A percentile compares a stretch with the other conserved stretches of the same genome.
These are phyloP conservation scores for Dryas alaskensis DNA, from an alignment of 306 rosid species.

Conservation along the genomic window DNA sequence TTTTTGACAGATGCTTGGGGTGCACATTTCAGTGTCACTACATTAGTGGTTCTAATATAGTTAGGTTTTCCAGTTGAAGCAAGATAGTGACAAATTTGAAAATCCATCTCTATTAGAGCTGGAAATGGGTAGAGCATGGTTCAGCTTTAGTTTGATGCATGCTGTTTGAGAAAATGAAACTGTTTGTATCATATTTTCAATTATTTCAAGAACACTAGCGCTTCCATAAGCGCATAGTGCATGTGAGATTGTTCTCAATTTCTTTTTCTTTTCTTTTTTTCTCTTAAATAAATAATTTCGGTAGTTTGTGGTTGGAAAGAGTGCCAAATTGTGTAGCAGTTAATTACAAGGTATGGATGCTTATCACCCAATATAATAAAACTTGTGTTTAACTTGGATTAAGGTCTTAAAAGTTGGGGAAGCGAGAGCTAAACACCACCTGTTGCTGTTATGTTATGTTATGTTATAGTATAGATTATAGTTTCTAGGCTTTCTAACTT, in stretches of 20 bases:
- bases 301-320: constrained; percentile 1
- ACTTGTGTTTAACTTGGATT: too few relatives aligned
- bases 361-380: too few relatives aligned
- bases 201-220: background rate
- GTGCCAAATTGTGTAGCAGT: background rate
- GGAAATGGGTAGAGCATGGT: background rate
- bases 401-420: too few relatives aligned
- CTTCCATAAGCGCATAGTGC: background rate
- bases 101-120: background rate
- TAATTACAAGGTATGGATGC: background rate
- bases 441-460: too few relatives aligned
- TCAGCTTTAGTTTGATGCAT: background rate
- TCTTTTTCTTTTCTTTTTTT: background rate
- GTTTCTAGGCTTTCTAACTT: too few relatives aligned
- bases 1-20: constrained; percentile 12
- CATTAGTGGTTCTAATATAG: background rate
- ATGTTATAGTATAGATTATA: too few relatives aligned
- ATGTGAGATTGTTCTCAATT: background rate
- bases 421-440: too few relatives aligned
- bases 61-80: background rate
- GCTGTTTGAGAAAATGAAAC: background rate
- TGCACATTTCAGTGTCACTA: background rate
- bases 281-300: background rate
- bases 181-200: background rate
- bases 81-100: background rate